Evolutionary conservation across 1,284 basidiomycete genomes (phyloP), one percentile per base, ranked within the genome.

Genomic region (Lignosus rhinocerotis): DNA sequence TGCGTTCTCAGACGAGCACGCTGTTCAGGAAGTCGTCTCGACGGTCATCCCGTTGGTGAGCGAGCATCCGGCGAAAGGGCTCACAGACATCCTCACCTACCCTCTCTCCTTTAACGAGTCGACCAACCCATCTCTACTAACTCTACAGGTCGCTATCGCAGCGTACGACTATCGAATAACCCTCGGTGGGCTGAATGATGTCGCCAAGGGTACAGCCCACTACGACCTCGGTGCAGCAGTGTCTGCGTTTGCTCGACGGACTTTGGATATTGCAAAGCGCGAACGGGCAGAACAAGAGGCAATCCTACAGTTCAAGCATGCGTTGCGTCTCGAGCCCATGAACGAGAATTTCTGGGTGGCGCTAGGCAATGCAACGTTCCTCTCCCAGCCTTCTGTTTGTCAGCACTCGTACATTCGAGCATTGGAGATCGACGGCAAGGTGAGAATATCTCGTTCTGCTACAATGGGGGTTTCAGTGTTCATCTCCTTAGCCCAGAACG

Each of bases 361-460:
- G 0, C 75, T 96, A 16, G 95, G 92, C 0, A 83, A 87, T 66
- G 78, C 88, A n/a, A 77, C 87, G 47, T 93, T 95, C 69, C 68
- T 81, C n/a, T 73, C 76, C 8, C 84, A 88, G 50, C 81, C 89
- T 0, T 88, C 85, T 66, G 75, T 84, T 1, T 88, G 93, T 6
- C 97, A 99, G 72, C 96, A 99, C 75, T 90, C 93, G 8, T 98
- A 94, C 66, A 88, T 98, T 68, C 90, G 86, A 52, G 92, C 96
- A 7, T 76, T 98, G 53, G 96, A 98, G 67, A 79, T 92, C 49
- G 88, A 96, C 67, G 73, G 80, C 1, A 94, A 93, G 80, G 91
- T 90, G 59, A 55, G 75, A 74, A 25, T 21, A 32, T 44, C 36
- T 41, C 47, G 49, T 36, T 39, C 36, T 3, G 39, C n/a, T 30